phyloP scores from a whole-genome alignment of 495 filamentous ascomycete genomes.

The Clavariopsis aquatica region DNA sequence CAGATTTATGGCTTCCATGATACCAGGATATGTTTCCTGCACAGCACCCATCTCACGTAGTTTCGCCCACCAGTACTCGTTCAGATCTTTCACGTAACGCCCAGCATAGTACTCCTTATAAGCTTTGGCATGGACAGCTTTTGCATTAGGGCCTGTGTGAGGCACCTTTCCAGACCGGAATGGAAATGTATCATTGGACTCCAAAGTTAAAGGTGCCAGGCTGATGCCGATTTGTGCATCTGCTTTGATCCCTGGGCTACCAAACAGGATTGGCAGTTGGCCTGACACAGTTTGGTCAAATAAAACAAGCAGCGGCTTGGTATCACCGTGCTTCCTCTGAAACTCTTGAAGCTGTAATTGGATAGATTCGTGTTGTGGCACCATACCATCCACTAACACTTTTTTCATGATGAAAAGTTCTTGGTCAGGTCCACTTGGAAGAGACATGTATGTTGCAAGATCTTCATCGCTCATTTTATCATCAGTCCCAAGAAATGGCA shows the following conservation, averaged over 20 bases:
- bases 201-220: conserved; percentile 9
- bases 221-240: conserved; percentile 19
- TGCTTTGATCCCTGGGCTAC: conserved; percentile 10
- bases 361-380: conserved; percentile 2
- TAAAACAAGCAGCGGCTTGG: conserved; percentile 16
- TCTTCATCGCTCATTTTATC: conserved; percentile 26
- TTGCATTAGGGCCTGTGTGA: conserved; percentile 13
- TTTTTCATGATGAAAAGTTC: conserved; percentile 16
- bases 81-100: not conserved
- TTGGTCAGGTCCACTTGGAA: conserved; percentile 10
- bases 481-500: conserved; percentile 3
- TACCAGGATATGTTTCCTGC: not conserved
- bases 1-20: conserved; percentile 1
- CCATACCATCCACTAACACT: conserved; percentile 12
- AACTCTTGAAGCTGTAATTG: conserved; percentile 17
- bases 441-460: not conserved
- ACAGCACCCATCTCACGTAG: conserved; percentile 7
- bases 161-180: conserved; percentile 14
- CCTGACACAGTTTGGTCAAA: conserved; percentile 10
- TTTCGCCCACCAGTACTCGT: not conserved
- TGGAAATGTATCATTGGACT: conserved; percentile 22
- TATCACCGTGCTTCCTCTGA: conserved; percentile 6
- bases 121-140: conserved; percentile 11
- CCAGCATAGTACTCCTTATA: conserved; percentile 3
- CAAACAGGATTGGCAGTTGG: conserved; percentile 10